Base-by-base conservation (phyloP, 352 stramenopile genomes). In the Globisporangium yorkense region DNA sequence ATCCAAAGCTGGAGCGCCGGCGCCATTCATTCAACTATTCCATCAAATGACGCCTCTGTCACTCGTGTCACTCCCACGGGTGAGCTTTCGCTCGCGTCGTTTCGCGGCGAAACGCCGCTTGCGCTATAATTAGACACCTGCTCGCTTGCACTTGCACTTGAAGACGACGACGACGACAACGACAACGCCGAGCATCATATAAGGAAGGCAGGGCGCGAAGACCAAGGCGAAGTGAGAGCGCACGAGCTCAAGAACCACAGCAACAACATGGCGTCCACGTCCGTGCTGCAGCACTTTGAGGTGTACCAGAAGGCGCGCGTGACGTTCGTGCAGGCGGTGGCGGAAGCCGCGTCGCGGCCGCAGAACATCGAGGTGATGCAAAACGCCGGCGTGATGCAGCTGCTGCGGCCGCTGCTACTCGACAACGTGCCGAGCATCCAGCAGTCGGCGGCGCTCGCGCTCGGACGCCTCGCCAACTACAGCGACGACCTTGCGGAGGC, bases 291-390 rank as follows among this genome's bases (percentile, higher is more conserved):
- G 75, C 86, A 97, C 69, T 98, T 98, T 72, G 94, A 98, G 61
- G 85, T 93, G 56, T 98, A 98, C 70, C 94, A 98, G 52, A 98
- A 98, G 70, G 88, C 92, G 15, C 87, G 94, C 24, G 92, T 98
- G 59, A 96, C 84, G 21, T 98, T 98, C 71, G 93, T 97, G 29
- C 92, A 98, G 70, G 84, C 89, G 10, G 89, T 98, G 29, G 93
- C 94, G 6, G 94, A 98, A 55, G 89, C 90, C 1, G 92, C 92
- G 12, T 97, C 92, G n/a, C 76, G 94, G 27, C 92, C 94, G 47
- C 92, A 98, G 72, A 98, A 98, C 67, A 98, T 98, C 55, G 93
- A 98, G 61, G 88, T 98, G 48, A 97, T 98, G 92, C 90, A 98
- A 56, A 98, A 98, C 58, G 93, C 93, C 9, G 94, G 94, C 29